Base-by-base conservation (phyloP, 2,329 filamentous ascomycete species). In the Blastomyces silverae region DNA sequence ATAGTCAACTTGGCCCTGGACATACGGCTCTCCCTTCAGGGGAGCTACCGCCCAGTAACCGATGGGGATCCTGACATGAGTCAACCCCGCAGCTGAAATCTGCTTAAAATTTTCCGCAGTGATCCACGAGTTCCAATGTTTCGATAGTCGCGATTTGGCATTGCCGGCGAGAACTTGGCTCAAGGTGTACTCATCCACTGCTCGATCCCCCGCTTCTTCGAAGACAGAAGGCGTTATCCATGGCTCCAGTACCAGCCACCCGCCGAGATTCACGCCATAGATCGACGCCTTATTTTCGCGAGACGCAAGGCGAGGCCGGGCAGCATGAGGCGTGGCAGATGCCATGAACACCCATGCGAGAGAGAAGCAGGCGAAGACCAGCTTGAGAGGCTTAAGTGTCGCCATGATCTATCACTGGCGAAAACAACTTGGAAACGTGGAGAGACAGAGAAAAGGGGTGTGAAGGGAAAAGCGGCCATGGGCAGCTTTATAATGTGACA, bases 161-260 rank as follows among this genome's bases (percentile, higher is more conserved):
- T 80, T 76, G 28, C 79, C 76, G 58, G 84, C 83, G 31, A 86
- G 75, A 2, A 74, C 77, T 60, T 81, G 72, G 62, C 79, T 80
- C 53, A 84, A 74, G 0, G 82, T 83, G 72, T 80, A 86, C 69
- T 87, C 85, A 69, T 88, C 86, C 4, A 84, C 79, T 2, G 83
- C 84, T 52, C 72, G 78, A 58, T 76, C 76, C 39, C 78, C 79
- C 3, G 73, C 79, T 22, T 73, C 73, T 58, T 85, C 80, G 69
- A 87, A 87, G 65, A 87, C 77, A 20, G 82, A 85, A 1, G 85
- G 85, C 2, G 84, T 87, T 63, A 87, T 87, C 84, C 84, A 86
- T 20, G 85, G 85, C 74, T 87, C 85, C 5, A 86, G 77, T 7
- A 87, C 83, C 57, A 87, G 82, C 84, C 85, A 87, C 42, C 86